phyloP scores from a whole-genome alignment of 78 protist genomes.

The Dictyostelium firmibasis region DNA sequence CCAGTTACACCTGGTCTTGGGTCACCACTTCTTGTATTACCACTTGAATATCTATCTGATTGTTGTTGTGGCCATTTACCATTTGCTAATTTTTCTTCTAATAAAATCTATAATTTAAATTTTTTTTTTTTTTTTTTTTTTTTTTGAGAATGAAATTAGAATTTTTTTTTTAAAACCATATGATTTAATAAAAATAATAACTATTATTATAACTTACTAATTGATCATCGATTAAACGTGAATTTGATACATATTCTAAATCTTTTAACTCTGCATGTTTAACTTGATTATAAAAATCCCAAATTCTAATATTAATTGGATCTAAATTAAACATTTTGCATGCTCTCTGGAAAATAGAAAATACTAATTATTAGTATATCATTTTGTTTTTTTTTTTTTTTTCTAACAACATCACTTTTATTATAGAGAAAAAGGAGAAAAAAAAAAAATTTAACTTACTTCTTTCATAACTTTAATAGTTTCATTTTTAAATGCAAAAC shows the following conservation, averaged over 20 bases:
- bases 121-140: no score
- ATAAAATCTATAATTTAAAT: conserved; percentile 2
- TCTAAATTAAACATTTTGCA: conserved; percentile 34
- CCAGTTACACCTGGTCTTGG: conserved; percentile 85
- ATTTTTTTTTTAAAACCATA: no score
- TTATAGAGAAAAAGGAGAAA: background rate
- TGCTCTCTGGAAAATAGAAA: background rate
- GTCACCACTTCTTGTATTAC: conserved; percentile 14
- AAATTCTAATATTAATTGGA: conserved; percentile 51
- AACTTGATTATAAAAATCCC: conserved; percentile 68
- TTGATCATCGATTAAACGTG: conserved; percentile 47
- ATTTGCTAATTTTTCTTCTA: conserved; percentile 51
- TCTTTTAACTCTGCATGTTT: conserved; percentile 33
- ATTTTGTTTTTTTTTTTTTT: background rate
- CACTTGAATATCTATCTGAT: background rate
- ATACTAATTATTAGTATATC: background rate
- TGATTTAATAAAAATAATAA: background rate
- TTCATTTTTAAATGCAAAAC: background rate
- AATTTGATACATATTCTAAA: conserved; percentile 4
- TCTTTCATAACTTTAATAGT: background rate
- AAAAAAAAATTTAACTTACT: background rate
- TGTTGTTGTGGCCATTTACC: conserved; percentile 54
- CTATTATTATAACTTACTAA: background rate
- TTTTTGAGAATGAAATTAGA: background rate
- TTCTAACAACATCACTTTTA: no score